phyloP scores from a whole-genome alignment of 2,329 filamentous ascomycete species.

The Phialocephala subalpina region DNA sequence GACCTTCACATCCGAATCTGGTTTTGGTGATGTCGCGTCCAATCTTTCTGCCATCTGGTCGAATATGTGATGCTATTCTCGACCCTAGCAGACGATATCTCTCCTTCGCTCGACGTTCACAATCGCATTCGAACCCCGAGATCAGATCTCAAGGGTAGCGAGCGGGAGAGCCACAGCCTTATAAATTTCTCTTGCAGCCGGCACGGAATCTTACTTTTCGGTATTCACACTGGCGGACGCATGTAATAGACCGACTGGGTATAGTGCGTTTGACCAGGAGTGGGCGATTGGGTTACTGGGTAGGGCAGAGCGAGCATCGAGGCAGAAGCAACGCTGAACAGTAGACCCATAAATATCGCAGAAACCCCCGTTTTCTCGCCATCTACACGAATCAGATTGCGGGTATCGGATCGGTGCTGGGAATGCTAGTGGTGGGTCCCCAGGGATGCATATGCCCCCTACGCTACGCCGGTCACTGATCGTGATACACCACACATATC shows the following conservation, averaged over 20 bases:
- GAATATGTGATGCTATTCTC: not conserved
- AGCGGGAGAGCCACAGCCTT: constrained; percentile 13
- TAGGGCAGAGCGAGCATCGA: not conserved
- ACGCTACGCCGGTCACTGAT: too few species aligned
- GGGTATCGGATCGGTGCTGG: constrained; percentile 2
- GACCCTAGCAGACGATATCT: not conserved
- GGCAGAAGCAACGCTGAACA: not conserved
- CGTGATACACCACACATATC: not conserved
- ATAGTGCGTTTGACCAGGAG: not conserved
- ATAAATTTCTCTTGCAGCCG: constrained; percentile 8
- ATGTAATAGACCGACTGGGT: constrained; percentile 7
- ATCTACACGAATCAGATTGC: constrained; percentile 15
- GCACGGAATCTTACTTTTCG: constrained; percentile 11
- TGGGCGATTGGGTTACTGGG: not conserved
- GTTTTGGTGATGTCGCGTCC: constrained; percentile 10
- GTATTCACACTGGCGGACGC: constrained; percentile 8
- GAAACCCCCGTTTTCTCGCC: constrained; percentile 4
- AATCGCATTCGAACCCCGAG: constrained; percentile 7
- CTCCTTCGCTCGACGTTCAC: not conserved
- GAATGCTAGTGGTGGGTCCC: constrained; percentile 11
- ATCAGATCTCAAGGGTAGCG: not conserved
- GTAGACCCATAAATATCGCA: constrained; percentile 19
- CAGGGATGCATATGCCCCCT: not conserved
- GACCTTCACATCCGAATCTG: constrained; percentile 24
- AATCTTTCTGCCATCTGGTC: constrained; percentile 6